phyloP scores from a whole-genome alignment of 768 basidiomycete species.

The Suillus plorans region DNA sequence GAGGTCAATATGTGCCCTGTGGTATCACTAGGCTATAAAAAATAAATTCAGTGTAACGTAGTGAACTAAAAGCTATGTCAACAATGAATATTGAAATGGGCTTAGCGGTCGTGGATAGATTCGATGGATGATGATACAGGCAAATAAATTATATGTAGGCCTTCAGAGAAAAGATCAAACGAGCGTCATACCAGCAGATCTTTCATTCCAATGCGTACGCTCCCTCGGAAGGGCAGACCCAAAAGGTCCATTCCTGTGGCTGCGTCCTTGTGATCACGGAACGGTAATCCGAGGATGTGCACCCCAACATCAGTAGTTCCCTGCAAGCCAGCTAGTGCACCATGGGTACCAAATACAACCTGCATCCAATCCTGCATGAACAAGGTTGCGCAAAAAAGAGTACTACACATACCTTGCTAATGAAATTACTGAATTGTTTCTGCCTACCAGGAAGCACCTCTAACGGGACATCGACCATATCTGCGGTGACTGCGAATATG shows the following conservation, averaged over 20 bases:
- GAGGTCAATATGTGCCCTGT: not conserved
- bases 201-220: conserved; percentile 65
- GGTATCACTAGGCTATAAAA: too few relatives aligned
- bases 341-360: conserved; percentile 68
- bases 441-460: conserved; percentile 78
- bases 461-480: conserved; percentile 71
- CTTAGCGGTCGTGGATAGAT: not conserved
- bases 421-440: conserved; percentile 72
- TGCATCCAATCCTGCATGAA: conserved; percentile 24
- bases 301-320: conserved; percentile 64
- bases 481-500: conserved; percentile 58
- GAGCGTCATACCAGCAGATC: not conserved
- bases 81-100: not conserved
- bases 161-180: not conserved
- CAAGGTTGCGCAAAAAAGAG: conserved; percentile 6
- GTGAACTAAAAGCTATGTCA: not conserved
- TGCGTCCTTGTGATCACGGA: conserved; percentile 28
- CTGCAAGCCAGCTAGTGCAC: conserved; percentile 67
- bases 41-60: not conserved
- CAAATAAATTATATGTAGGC: not conserved
- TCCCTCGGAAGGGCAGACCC: conserved; percentile 67
- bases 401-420: conserved; percentile 59
- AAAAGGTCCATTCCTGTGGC: conserved; percentile 46
- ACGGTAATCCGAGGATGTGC: conserved; percentile 59
- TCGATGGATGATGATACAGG: not conserved